phyloP scores from a whole-genome alignment of 306 rosid species.

The Macrotyloma uniflorum region DNA sequence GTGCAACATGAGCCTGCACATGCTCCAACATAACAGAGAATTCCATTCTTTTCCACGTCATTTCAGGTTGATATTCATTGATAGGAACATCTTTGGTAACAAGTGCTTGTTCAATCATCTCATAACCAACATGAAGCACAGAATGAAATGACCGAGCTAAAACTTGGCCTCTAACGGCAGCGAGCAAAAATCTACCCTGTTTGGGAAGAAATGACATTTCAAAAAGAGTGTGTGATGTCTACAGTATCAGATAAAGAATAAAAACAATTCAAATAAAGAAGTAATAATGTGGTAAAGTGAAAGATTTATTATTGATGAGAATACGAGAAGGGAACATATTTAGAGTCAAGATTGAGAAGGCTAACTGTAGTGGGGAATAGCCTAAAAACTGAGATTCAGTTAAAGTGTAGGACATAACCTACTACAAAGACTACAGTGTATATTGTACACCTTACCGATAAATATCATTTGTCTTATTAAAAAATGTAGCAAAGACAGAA shows the following conservation, averaged over 20 bases:
- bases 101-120: slow-evolving; percentile 95
- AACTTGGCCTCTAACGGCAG: slow-evolving; percentile 97
- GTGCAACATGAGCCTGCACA: slow-evolving; percentile 99
- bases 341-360: neutral
- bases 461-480: neutral
- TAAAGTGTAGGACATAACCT: neutral
- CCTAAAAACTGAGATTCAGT: neutral
- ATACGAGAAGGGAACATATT: neutral
- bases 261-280: slow-evolving; percentile 5
- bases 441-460: neutral
- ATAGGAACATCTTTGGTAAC: slow-evolving; percentile 61
- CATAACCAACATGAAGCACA: slow-evolving; percentile 86
- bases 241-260: neutral
- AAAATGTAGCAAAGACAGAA: neutral
- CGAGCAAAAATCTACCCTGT: slow-evolving; percentile 98
- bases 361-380: neutral
- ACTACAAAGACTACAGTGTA: neutral
- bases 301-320: neutral
- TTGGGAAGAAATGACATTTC: slow-evolving; percentile 26
- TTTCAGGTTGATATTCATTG: slow-evolving; percentile 83
- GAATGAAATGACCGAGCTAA: slow-evolving; percentile 97
- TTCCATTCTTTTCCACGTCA: slow-evolving; percentile 96
- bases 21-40: slow-evolving; percentile 95
- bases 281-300: neutral
- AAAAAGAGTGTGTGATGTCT: slow-evolving; percentile 34